Evolutionary conservation across 108 stramenopile genomes (phyloP).

Genomic region (Aureococcus anophagefferens): DNA sequence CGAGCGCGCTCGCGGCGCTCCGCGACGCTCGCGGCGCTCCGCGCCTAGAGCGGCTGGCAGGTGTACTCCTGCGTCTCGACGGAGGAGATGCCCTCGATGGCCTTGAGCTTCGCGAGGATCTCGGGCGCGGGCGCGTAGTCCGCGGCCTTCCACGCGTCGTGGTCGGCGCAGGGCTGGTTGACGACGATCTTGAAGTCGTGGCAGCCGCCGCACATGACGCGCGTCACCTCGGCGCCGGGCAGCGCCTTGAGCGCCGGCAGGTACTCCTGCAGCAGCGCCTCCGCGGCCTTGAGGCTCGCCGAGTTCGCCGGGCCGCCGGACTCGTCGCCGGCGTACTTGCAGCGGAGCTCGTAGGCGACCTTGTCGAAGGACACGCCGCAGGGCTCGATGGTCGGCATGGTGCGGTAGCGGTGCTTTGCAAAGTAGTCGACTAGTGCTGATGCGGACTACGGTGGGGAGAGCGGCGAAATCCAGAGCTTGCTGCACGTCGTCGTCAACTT

Average conservation of each 20-base stretch:
- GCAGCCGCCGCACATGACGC: slow-evolving; percentile 18
- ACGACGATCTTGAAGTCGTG: slow-evolving; percentile 10
- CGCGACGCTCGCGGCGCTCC: no score
- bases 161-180: slow-evolving; percentile 1
- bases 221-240: neutral
- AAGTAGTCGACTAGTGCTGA: no score
- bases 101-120: slow-evolving; percentile 19
- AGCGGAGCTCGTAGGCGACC: neutral
- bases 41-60: no score
- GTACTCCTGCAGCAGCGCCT: neutral
- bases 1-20: no score
- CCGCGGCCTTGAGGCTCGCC: neutral
- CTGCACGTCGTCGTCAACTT: no score
- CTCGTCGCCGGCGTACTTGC: neutral
- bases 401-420: no score
- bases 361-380: slow-evolving; percentile 2
- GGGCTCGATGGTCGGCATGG: no score
- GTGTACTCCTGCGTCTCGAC: slow-evolving; percentile 29
- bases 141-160: slow-evolving; percentile 11
- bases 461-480: no score
- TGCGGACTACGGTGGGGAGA: no score
- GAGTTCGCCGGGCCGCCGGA: no score
- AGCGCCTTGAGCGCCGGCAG: neutral
- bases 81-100: slow-evolving; percentile 16
- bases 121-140: slow-evolving; percentile 17